Percentiles rank a stretch among this genome's conserved stretches.
Conservation (phyloP, 139 green algal genomes). For the Micractinium sp. region DNA sequence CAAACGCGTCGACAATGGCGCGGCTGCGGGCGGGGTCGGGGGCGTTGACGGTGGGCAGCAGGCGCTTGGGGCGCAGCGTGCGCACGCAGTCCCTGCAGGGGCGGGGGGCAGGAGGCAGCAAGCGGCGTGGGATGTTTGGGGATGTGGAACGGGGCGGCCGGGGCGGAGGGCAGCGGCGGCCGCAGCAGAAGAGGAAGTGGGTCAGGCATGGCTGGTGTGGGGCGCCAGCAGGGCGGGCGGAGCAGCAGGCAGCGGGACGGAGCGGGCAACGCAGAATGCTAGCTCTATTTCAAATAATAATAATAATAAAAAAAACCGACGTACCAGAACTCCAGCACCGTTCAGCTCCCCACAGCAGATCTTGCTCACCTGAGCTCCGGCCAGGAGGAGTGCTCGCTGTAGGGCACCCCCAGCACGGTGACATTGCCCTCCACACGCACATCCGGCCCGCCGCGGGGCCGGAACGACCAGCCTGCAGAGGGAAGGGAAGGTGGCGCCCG, state of each 20-base stretch:
- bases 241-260: too few species aligned
- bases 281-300: too few species aligned
- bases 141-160: background rate
- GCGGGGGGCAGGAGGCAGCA: background rate
- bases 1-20: conserved; percentile 66
- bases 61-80: conserved; percentile 51
- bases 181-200: background rate
- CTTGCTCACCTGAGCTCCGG: conserved; percentile 47
- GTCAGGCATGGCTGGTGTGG: too few species aligned
- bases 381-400: conserved; percentile 66
- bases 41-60: conserved; percentile 79
- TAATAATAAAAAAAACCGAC: background rate
- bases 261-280: too few species aligned
- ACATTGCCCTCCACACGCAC: conserved; percentile 52
- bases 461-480: conserved; percentile 68
- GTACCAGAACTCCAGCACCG: too few species aligned
- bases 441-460: conserved; percentile 41
- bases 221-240: too few species aligned
- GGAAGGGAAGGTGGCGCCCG: too few species aligned
- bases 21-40: conserved; percentile 11
- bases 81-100: conserved; percentile 52
- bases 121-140: background rate
- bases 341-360: background rate
- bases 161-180: background rate
- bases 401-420: conserved; percentile 58